phyloP scores from a whole-genome alignment of 805 yeast genomes.

The Pichia kluyveri region DNA sequence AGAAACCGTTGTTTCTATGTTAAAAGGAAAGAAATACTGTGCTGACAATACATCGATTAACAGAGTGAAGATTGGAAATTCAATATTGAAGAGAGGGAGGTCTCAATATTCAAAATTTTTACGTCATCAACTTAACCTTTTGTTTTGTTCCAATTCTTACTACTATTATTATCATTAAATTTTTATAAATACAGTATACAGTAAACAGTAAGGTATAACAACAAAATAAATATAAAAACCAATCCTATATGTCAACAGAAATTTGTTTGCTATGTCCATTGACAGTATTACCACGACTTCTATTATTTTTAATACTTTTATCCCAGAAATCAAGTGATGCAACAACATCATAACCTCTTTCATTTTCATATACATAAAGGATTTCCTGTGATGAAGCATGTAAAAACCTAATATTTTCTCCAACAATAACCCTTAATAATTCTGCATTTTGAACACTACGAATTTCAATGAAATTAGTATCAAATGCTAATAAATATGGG shows the following conservation, averaged over 20 bases:
- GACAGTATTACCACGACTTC: slow-evolving; percentile 3
- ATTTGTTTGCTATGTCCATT: neutral
- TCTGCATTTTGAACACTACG: slow-evolving; percentile 86
- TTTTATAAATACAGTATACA: no score
- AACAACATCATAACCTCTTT: slow-evolving; percentile 83
- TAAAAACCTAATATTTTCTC: slow-evolving; percentile 82
- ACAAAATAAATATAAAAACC: no score
- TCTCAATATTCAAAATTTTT: no score
- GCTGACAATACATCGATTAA: no score
- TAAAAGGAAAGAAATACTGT: no score
- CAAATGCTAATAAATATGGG: slow-evolving; percentile 89
- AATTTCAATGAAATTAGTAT: slow-evolving; percentile 81
- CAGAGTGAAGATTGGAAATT: no score
- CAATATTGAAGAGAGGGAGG: no score
- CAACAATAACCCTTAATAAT: slow-evolving; percentile 77
- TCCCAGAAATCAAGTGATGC: slow-evolving; percentile 90
- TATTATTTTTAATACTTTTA: slow-evolving; percentile 22
- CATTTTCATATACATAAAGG: slow-evolving; percentile 84
- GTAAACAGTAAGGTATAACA: no score
- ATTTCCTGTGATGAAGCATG: slow-evolving; percentile 92
- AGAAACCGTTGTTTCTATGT: no score
- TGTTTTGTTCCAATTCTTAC: no score
- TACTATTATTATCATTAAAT: no score
- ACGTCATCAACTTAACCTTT: no score
- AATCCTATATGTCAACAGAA: neutral